Evolutionary conservation across 2,329 filamentous ascomycete species (phyloP), one percentile per base, ranked within the genome.

Genomic region (Boeremia lycopersici): DNA sequence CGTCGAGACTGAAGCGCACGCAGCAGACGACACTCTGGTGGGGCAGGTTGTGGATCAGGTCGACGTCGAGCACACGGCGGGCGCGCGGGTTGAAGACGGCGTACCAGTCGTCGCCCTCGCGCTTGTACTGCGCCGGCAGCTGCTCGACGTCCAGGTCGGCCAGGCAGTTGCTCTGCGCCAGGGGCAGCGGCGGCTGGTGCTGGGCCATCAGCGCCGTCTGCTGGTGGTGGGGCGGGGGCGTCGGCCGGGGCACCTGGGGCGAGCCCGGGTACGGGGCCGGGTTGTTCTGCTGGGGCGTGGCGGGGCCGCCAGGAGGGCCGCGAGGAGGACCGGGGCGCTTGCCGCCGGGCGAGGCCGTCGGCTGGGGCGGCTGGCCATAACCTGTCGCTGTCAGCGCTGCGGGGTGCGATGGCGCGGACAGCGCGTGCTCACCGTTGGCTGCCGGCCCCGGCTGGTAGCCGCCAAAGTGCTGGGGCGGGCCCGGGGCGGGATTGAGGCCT

Each of bases 21-120:
- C 95, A 99, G 83, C 95, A 99, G 1, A 99, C 95, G 3, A 99
- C 95, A 68, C 93, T 98, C 72, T 96, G 91, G 71, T 99, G 95
- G 57, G 87, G 86, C 48, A 99, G 84, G 52, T 92, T 96, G 78
- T 98, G 95, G 42, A 97, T 89, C 34, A 99, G 83, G 62, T 97
- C 92, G 48, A 99, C 92, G 72, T 99, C 95, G 46, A 99, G 81
- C 46, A 92, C 86, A 55, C 95, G 91, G 59, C 90, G 91, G 33
- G 97, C 89, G 53, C 89, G 86, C 39, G 93, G 92, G 77, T 99
- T 97, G 83, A 97, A 99, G 62, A 98, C 90, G 39, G 91, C 93
- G 73, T 96, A 96, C 95, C 95, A 99, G 74, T 98, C 95, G 39
- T 85, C 81, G 28, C 91, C 90, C 53, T 91, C 89, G 73, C 93